phyloP scores from a whole-genome alignment of 768 basidiomycete species.

The Saitozyma podzolica region DNA sequence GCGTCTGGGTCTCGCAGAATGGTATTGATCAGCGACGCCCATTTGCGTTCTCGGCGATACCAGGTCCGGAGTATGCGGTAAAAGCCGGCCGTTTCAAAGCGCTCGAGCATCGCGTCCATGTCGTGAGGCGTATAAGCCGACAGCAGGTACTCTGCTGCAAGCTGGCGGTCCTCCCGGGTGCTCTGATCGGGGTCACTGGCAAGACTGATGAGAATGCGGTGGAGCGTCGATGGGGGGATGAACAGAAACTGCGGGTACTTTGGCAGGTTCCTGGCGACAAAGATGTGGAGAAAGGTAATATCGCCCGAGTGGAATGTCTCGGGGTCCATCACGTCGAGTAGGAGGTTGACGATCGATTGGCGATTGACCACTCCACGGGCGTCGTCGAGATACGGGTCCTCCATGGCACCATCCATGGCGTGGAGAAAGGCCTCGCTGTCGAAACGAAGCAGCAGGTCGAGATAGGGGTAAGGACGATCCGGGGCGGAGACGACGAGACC shows the following conservation, averaged over 20 bases:
- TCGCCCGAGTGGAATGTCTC: conserved; percentile 54
- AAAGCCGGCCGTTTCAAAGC: conserved; percentile 83
- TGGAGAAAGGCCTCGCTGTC: conserved; percentile 94
- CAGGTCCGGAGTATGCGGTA: conserved; percentile 83
- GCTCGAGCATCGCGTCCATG: conserved; percentile 62
- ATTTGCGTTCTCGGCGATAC: conserved; percentile 72
- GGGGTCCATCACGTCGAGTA: conserved; percentile 67
- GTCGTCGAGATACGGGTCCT: conserved; percentile 86
- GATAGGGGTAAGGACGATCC: conserved; percentile 88
- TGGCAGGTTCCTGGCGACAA: conserved; percentile 91
- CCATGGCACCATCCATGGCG: conserved; percentile 89
- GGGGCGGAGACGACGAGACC: conserved; percentile 72
- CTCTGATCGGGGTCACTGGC: conserved; percentile 70
- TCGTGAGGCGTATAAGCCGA: conserved; percentile 88
- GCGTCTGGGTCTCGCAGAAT: conserved; percentile 70
- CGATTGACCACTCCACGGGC: conserved; percentile 67
- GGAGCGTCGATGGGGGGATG: conserved; percentile 67
- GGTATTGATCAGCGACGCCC: conserved; percentile 71
- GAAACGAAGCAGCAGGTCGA: conserved; percentile 76
- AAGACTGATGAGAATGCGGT: conserved; percentile 74
- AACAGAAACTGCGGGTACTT: conserved; percentile 84
- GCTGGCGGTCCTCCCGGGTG: conserved; percentile 89
- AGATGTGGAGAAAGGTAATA: conserved; percentile 85
- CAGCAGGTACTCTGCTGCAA: conserved; percentile 89
- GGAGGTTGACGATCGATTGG: conserved; percentile 75